Conservation (phyloP, 73 alveolate genomes). For the Symbiodinium pilosum region DNA sequence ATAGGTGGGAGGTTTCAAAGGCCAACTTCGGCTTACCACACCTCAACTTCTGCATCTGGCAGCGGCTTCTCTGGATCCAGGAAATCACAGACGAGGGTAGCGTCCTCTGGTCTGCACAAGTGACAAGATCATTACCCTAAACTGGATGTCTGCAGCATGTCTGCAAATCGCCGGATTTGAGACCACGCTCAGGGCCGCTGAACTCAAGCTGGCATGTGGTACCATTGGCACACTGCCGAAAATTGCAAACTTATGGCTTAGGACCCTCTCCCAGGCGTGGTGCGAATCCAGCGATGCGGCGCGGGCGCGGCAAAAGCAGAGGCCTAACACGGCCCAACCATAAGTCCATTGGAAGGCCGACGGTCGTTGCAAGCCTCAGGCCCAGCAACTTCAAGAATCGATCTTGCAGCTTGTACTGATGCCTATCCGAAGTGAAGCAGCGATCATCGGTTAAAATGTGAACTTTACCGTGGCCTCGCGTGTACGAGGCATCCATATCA, state of each 20-base stretch:
- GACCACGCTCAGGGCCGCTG: too few species aligned
- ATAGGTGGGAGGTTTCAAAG: background rate
- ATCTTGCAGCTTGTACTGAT: conserved; percentile 8
- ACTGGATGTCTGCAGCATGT: too few species aligned
- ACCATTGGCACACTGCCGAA: too few species aligned
- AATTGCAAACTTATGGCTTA: background rate
- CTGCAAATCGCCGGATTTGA: too few species aligned
- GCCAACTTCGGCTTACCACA: background rate
- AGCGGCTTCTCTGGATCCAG: conserved; percentile 33
- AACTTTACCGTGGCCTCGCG: conserved; percentile 79
- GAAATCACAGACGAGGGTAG: conserved; percentile 14
- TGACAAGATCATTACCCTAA: too few species aligned
- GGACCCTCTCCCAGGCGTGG: background rate
- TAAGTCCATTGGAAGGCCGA: conserved; percentile 52
- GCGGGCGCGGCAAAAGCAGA: conserved; percentile 51
- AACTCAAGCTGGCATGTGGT: too few species aligned
- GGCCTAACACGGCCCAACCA: conserved; percentile 82
- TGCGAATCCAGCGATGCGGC: conserved; percentile 49
- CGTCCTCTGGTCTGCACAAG: too few species aligned
- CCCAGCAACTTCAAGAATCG: conserved; percentile 65
- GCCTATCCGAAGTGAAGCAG: conserved; percentile 38
- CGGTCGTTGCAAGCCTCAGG: background rate
- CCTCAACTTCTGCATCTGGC: conserved; percentile 74
- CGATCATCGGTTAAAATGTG: conserved; percentile 55
- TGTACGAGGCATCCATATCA: conserved; percentile 59